Conservation (phyloP, 164 flowering plant genomes). For the Vitis riparia region DNA sequence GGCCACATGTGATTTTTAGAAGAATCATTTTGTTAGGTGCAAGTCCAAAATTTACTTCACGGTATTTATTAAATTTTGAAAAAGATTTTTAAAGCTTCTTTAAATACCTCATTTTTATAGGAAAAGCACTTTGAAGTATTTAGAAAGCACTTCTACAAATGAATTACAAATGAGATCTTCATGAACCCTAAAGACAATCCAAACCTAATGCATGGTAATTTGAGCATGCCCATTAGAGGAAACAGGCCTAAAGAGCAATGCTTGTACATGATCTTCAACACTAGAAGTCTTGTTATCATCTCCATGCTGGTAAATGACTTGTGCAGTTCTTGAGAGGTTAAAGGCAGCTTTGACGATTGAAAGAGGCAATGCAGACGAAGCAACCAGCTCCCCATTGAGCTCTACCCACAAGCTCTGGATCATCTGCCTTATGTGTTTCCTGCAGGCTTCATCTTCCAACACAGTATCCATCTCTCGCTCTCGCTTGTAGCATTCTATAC, state of each 20-base stretch:
- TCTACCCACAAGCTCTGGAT: slow-evolving; percentile 27
- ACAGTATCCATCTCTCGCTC: slow-evolving; percentile 7
- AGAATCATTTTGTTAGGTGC: too few relatives aligned
- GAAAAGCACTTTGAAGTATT: too few relatives aligned
- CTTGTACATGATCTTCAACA: slow-evolving; percentile 16
- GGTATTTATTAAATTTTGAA: too few relatives aligned
- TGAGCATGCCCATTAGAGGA: background rate
- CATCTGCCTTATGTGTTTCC: slow-evolving; percentile 14
- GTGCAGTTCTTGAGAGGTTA: slow-evolving; percentile 30
- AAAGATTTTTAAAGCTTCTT: too few relatives aligned
- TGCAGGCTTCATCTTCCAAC: slow-evolving; percentile 11
- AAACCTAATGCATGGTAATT: background rate
- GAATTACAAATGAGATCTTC: too few relatives aligned
- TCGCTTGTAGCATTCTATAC: slow-evolving; percentile 30
- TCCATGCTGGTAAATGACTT: slow-evolving; percentile 30
- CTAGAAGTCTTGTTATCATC: slow-evolving; percentile 16
- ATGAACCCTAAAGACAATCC: background rate
- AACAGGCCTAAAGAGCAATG: slow-evolving; percentile 23
- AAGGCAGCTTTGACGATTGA: slow-evolving; percentile 21
- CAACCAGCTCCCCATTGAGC: slow-evolving; percentile 19
- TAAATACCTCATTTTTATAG: too few relatives aligned
- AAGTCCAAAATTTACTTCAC: too few relatives aligned
- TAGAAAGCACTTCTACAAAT: too few relatives aligned
- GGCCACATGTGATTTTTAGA: too few relatives aligned
- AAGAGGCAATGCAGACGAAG: slow-evolving; percentile 12